These are phyloP conservation scores for Mallotus japonicus DNA, from an alignment of 441 rosid genomes.

Conservation along the genomic window DNA sequence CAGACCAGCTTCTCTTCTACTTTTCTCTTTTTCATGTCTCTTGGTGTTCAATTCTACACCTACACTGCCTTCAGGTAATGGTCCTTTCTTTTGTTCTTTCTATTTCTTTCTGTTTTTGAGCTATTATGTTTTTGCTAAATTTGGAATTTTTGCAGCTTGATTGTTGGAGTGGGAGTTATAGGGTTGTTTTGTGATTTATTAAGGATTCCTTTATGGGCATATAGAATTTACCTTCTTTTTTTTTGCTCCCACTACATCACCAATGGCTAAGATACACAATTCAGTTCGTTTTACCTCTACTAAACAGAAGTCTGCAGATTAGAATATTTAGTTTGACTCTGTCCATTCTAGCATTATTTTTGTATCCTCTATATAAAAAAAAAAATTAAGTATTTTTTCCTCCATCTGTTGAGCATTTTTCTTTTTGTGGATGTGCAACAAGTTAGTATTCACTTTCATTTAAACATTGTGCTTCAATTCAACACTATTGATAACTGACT, in stretches of 20 bases:
- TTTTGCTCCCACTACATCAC: no score
- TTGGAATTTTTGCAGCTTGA: no score
- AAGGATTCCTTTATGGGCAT: no score
- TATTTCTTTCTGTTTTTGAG: no score
- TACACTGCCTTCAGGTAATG: conserved; percentile 81
- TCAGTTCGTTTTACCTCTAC: neutral
- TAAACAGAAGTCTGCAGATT: neutral
- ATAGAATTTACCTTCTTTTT: no score
- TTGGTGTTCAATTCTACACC: conserved; percentile 75
- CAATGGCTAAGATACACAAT: no score
- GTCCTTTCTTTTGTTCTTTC: neutral
- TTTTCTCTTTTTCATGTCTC: conserved; percentile 77
- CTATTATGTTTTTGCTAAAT: no score
- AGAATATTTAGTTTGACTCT: neutral
- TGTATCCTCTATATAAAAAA: no score
- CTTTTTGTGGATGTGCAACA: neutral
- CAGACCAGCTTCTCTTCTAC: conserved; percentile 69
- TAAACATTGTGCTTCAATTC: neutral
- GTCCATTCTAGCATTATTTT: no score
- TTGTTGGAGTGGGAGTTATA: no score
- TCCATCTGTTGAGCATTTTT: neutral
- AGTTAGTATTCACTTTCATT: neutral
- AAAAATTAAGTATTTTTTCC: no score
- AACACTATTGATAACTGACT: neutral
- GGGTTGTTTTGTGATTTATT: no score